Base-by-base conservation (phyloP, 371 early-diverging fungal species). In the Rhizopus stolonifer region DNA sequence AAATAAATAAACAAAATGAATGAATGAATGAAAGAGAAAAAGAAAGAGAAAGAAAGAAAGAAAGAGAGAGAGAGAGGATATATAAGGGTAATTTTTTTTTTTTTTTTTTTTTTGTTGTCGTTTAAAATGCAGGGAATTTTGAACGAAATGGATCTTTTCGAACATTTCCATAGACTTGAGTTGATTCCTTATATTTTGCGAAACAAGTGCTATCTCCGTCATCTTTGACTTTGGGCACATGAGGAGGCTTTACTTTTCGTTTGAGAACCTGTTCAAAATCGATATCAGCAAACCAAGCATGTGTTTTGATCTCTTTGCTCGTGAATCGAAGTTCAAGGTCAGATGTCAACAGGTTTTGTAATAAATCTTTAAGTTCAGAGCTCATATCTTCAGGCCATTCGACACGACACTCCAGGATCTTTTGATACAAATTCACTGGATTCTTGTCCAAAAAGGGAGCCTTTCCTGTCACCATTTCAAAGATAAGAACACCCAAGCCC, bases 401-500 rank as follows among this genome's bases (percentile, higher is more conserved):
- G 1, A 86, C 70, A 24, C 80, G 82, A 57, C 86, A 80, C 25
- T 79, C 83, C 45, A 91, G 70, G 90, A 33, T 99, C 84, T 65
- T 63, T 45, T 90, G 88, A 64, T 92, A 93, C 53, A 93, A 80
- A 17, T 84, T 85, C 40, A 88, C 85, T 6, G 90, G 89, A 34
- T 94, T 95, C 61, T 96, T 94, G 66, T 95, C 98, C 61, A 89
- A 88, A 75, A 96, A 98, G 8, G 99, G 99, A 18, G 98, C 79
- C 60, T 85, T 81, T 58, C 98, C 99, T 14, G 81, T 86, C 34
- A 91, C 67, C 86, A 95, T 92, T 74, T 99, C 99, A 69, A 90
- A 99, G 40, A 99, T 89, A 33, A 99, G 77, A 32, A 99, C 86
- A 14, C 99, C 99, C 19, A 99, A 75, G 4, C 98, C 91, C 94